These are phyloP conservation scores for Endothia cerciana DNA, from an alignment of 2,329 filamentous ascomycete species.

Conservation along the genomic window DNA sequence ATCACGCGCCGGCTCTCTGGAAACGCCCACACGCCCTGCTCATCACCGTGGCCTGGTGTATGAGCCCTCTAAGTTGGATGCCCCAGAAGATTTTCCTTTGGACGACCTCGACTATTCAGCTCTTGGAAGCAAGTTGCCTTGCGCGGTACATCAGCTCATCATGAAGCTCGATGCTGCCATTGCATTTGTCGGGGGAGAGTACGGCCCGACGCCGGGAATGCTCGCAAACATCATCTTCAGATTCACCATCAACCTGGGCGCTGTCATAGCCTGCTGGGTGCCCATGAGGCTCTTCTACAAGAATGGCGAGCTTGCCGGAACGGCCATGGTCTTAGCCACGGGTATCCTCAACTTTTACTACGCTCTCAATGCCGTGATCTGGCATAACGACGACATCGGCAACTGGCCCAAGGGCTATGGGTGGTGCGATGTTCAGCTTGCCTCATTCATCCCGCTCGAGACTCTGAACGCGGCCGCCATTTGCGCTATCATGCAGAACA, in stretches of 20 bases:
- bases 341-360: constrained; percentile 53
- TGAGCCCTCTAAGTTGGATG: no score
- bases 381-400: constrained; percentile 54
- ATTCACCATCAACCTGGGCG: constrained; percentile 50
- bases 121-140: constrained; percentile 40
- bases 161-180: constrained; percentile 24
- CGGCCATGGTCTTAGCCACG: constrained; percentile 52
- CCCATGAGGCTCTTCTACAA: constrained; percentile 55
- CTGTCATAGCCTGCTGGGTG: constrained; percentile 52
- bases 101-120: background rate
- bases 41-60: background rate
- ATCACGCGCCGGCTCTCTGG: background rate
- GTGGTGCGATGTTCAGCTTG: constrained; percentile 57
- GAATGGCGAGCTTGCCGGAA: constrained; percentile 59
- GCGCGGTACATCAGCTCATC: constrained; percentile 36
- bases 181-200: constrained; percentile 15
- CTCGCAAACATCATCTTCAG: constrained; percentile 53
- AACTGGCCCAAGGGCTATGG: constrained; percentile 57
- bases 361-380: constrained; percentile 55
- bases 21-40: background rate
- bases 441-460: constrained; percentile 41
- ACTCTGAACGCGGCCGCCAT: constrained; percentile 55
- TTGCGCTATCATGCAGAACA: constrained; percentile 58
- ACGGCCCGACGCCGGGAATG: constrained; percentile 34
- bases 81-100: background rate